Evolutionary conservation across 306 rosid genomes (phyloP).

Genomic region (Leucaena leucocephala): DNA sequence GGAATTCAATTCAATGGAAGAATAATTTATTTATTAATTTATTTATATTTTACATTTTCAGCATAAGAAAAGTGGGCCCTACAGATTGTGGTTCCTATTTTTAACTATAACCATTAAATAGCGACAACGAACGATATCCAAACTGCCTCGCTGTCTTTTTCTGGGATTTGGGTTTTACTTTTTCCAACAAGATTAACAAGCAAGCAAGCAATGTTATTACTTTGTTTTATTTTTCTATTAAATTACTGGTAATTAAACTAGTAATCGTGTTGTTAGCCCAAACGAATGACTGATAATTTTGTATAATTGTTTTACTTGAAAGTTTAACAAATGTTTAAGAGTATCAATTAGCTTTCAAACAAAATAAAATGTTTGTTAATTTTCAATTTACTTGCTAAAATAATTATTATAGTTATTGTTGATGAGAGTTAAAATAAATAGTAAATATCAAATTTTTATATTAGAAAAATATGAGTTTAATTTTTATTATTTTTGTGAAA

Average conservation of each 20-base stretch:
- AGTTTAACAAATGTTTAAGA: neutral
- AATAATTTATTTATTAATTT: neutral
- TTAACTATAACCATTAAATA: neutral
- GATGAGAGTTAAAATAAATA: too few species aligned
- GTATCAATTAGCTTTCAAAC: neutral
- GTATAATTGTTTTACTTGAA: neutral
- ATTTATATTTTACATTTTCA: neutral
- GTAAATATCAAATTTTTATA: too few species aligned
- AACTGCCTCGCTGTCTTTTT: neutral
- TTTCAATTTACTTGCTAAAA: neutral
- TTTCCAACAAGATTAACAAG: neutral
- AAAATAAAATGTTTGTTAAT: neutral
- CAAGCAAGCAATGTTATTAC: neutral
- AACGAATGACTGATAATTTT: too few species aligned
- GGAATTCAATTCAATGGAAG: neutral
- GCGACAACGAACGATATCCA: neutral
- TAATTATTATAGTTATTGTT: neutral
- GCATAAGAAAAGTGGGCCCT: neutral
- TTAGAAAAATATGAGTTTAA: too few species aligned
- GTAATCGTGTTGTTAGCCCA: too few species aligned
- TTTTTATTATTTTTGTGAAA: too few species aligned
- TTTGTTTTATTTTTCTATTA: neutral
- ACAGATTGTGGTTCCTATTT: conserved; percentile 6
- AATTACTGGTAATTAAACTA: too few species aligned
- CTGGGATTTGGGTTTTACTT: neutral